These are phyloP conservation scores for Plectranthus barbatus DNA, from an alignment of 257 asterid species.

Conservation along the genomic window DNA sequence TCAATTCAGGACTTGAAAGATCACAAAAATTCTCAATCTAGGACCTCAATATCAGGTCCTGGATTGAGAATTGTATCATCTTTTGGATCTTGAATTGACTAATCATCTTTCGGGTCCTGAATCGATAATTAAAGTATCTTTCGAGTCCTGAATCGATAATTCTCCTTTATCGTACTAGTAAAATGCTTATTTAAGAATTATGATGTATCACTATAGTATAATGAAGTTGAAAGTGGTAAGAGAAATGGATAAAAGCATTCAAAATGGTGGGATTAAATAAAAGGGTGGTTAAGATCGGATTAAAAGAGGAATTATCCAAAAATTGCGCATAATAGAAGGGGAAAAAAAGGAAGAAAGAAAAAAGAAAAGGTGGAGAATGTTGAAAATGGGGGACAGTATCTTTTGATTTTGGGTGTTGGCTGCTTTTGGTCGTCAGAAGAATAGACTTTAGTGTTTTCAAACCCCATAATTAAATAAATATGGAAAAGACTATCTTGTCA, in stretches of 20 bases:
- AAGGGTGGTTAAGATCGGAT: not conserved
- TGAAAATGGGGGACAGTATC: conserved; percentile 45
- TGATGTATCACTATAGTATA: no score
- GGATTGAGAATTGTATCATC: no score
- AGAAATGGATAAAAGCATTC: not conserved
- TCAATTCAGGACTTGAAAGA: no score
- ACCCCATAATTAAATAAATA: conserved; percentile 28
- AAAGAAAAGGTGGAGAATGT: conserved; percentile 9
- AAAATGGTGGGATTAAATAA: not conserved
- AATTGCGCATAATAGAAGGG: not conserved
- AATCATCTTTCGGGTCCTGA: no score
- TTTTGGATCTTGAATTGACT: no score
- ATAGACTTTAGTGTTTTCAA: conserved; percentile 29
- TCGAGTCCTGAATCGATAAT: no score
- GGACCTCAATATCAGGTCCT: no score
- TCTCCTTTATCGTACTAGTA: no score
- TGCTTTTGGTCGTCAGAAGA: conserved; percentile 37
- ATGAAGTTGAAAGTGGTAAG: no score
- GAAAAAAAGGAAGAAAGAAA: not conserved
- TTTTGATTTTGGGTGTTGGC: conserved; percentile 34
- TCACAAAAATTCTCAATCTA: no score
- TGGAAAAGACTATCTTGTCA: conserved; percentile 16
- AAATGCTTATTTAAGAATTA: no score
- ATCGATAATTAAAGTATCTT: no score
- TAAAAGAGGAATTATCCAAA: not conserved